These are phyloP conservation scores for Fusarium temperatum DNA, from an alignment of 2,329 filamentous ascomycete genomes.

Conservation along the genomic window DNA sequence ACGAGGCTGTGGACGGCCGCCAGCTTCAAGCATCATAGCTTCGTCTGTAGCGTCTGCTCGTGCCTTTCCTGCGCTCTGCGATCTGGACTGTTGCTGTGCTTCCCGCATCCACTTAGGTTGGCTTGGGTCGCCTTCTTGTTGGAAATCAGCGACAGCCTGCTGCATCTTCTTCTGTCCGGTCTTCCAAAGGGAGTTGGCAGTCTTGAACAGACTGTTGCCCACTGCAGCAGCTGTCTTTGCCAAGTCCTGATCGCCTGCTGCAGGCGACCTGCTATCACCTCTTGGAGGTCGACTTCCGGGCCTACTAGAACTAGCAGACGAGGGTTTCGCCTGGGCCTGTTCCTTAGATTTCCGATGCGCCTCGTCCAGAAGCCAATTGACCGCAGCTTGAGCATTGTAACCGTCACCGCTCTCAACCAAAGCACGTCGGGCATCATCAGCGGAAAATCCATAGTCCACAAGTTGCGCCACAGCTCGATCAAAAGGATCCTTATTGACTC, in stretches of 20 bases:
- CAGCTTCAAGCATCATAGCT: slow-evolving; percentile 81
- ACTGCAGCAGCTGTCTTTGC: slow-evolving; percentile 83
- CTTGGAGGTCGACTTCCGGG: slow-evolving; percentile 30
- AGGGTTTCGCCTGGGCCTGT: slow-evolving; percentile 66
- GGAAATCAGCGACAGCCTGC: slow-evolving; percentile 89
- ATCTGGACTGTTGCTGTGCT: slow-evolving; percentile 58
- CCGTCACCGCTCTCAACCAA: slow-evolving; percentile 82
- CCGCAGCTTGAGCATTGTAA: slow-evolving; percentile 83
- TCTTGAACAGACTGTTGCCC: slow-evolving; percentile 87
- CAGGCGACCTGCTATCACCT: slow-evolving; percentile 65
- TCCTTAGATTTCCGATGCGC: slow-evolving; percentile 86
- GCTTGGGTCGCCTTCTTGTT: slow-evolving; percentile 73
- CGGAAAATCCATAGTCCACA: slow-evolving; percentile 92
- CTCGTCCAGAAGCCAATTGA: slow-evolving; percentile 89
- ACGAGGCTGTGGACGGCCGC: slow-evolving; percentile 61
- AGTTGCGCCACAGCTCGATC: slow-evolving; percentile 87
- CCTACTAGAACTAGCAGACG: slow-evolving; percentile 51
- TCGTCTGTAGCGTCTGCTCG: slow-evolving; percentile 68
- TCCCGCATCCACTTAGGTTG: slow-evolving; percentile 98
- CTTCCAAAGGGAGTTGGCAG: slow-evolving; percentile 95
- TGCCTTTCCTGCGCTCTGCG: slow-evolving; percentile 45
- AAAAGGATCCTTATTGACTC: slow-evolving; percentile 54
- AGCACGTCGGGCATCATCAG: slow-evolving; percentile 82
- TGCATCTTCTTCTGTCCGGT: slow-evolving; percentile 91
- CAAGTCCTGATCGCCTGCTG: slow-evolving; percentile 73